These are phyloP conservation scores for Meyerozyma athensensis DNA, from an alignment of 1,139 yeast genomes.

Conservation along the genomic window DNA sequence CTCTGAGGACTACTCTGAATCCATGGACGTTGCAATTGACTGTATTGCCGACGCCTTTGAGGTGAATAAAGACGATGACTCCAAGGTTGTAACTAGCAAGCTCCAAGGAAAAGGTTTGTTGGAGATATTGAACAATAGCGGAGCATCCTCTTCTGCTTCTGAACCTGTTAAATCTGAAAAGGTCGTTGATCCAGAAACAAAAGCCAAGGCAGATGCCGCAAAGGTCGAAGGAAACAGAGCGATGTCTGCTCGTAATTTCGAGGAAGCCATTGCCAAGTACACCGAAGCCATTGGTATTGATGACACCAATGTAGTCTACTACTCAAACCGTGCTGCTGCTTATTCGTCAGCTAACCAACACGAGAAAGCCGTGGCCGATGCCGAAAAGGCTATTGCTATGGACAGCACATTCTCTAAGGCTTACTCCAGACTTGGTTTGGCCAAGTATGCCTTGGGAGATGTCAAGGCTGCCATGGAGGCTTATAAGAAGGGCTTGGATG, in stretches of 20 bases:
- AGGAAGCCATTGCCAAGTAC: constrained; percentile 68
- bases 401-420: constrained; percentile 87
- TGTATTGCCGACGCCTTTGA: constrained; percentile 87
- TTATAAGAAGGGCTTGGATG: constrained; percentile 78
- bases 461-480: constrained; percentile 88
- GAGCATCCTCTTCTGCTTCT: constrained; percentile 29
- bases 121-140: constrained; percentile 36
- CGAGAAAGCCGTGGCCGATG: constrained; percentile 77
- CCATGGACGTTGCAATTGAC: constrained; percentile 93
- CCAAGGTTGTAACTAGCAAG: constrained; percentile 26
- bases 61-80: constrained; percentile 49
- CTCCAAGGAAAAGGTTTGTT: constrained; percentile 48
- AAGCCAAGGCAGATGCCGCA: constrained; percentile 72
- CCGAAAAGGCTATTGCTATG: constrained; percentile 69
- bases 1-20: constrained; percentile 76
- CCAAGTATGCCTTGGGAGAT: constrained; percentile 85
- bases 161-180: constrained; percentile 18
- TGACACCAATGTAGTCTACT: constrained; percentile 74
- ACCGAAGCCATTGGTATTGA: constrained; percentile 74
- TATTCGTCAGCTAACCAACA: constrained; percentile 75
- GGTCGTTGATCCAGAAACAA: constrained; percentile 50
- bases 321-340: constrained; percentile 96
- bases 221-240: constrained; percentile 88
- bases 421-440: constrained; percentile 91
- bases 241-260: constrained; percentile 75